Evolutionary conservation across 2,329 filamentous ascomycete species (phyloP), one percentile per base, ranked within the genome.

Genomic region (Waltergamsia citrina): DNA sequence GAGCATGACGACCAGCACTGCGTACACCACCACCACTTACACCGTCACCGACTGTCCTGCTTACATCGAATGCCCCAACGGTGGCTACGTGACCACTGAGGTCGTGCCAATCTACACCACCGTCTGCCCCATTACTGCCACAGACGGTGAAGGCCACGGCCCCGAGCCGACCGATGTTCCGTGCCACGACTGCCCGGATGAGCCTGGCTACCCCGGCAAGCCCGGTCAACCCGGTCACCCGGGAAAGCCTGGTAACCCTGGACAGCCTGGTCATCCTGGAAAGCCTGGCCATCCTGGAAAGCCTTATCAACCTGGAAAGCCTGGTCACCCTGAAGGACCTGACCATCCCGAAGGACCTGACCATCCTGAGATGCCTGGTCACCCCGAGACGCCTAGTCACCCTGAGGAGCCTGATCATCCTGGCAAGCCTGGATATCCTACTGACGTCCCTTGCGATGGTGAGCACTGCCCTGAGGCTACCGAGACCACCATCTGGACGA

Each of bases 21-120:
- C 65, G 34, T 62, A 52, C 47, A 54, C 54, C 33, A 63, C 57
- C 14, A 43, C 43, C 11, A 47, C 73, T 41, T 61, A 69, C 41
- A 78, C 72, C 43, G 60, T 75, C 52, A 74, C 67, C 47, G 67
- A 65, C 26, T 77, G 72, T 52, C 63, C 61, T 31, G 57, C 70
- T 12, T 47, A 48, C 12, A 51, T 63, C 22, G 46, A 60, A 53
- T 63, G 59, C 46, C 57, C 60, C 9, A 50, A 40, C 2, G 46
- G 46, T 22, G 44, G 50, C 23, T 46, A 53, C 22, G 51, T 63
- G 23, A 57, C 54, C 12, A 65, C 63, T 4, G 52, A 61, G 41
- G 51, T 51, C 3, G 53, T 68, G 21, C 43, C 59, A 19, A 29
- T 64, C 25, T 65, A 60, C 43, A 69, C 64, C 9, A 68, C 65